Conservation (phyloP, 2,329 filamentous ascomycete genomes). For the Cytospora paraplurivora region DNA sequence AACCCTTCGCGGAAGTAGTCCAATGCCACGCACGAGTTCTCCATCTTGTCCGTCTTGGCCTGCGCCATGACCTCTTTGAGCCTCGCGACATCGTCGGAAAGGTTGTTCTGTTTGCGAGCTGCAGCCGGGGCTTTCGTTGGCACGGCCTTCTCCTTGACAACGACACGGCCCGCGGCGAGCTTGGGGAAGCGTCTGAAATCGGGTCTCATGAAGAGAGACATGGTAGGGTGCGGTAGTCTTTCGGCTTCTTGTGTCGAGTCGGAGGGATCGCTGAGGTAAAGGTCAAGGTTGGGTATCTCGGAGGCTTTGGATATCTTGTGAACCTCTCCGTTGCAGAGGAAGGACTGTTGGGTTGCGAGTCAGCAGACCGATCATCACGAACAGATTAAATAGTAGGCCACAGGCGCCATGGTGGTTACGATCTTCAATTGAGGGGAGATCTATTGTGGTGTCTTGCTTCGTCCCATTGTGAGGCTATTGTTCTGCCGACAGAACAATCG, state of each 20-base stretch:
- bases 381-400: not conserved
- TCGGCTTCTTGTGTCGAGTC: slow-evolving; percentile 49
- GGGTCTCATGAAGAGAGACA: slow-evolving; percentile 51
- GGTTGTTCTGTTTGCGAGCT: slow-evolving; percentile 38
- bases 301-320: slow-evolving; percentile 40
- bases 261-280: slow-evolving; percentile 58
- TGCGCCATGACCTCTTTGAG: slow-evolving; percentile 50
- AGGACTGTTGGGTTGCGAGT: slow-evolving; percentile 44
- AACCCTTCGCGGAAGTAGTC: slow-evolving; percentile 27
- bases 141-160: slow-evolving; percentile 23
- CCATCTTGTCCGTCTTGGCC: slow-evolving; percentile 47
- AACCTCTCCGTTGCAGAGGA: slow-evolving; percentile 48
- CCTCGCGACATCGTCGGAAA: slow-evolving; percentile 49
- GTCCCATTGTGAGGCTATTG: slow-evolving; percentile 22
- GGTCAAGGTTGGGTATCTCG: slow-evolving; percentile 54
- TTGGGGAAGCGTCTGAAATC: slow-evolving; percentile 32
- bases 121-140: slow-evolving; percentile 31
- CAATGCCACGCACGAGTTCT: slow-evolving; percentile 44
- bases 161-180: slow-evolving; percentile 30
- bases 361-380: slow-evolving; percentile 4
- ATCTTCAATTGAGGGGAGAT: slow-evolving; percentile 6
- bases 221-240: slow-evolving; percentile 52
- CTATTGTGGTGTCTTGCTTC: not conserved
- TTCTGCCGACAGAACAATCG: slow-evolving; percentile 26
- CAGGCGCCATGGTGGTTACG: not conserved